These are phyloP conservation scores for Daedaleopsis sinensis DNA, from an alignment of 768 basidiomycete species.

Conservation along the genomic window DNA sequence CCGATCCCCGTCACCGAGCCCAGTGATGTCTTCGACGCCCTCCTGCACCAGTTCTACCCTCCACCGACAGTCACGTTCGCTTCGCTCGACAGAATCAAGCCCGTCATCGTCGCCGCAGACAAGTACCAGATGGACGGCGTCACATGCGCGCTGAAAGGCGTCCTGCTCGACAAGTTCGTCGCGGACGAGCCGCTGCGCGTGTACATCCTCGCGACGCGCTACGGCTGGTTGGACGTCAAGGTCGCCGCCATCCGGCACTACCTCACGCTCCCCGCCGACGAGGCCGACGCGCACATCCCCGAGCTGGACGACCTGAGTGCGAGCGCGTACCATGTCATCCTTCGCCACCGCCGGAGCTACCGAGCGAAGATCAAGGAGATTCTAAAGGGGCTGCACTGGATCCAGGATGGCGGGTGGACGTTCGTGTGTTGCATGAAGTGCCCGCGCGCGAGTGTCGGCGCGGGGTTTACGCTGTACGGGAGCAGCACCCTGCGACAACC, in stretches of 20 bases:
- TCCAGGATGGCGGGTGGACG: not conserved
- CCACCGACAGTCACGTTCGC: constrained; percentile 44
- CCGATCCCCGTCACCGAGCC: constrained; percentile 15
- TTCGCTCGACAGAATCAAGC: constrained; percentile 54
- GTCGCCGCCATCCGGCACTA: not conserved
- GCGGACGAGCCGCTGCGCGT: constrained; percentile 5
- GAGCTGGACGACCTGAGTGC: constrained; percentile 3
- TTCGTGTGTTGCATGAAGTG: not conserved
- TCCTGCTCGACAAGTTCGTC: not conserved
- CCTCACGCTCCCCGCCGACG: not conserved
- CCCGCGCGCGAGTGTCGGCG: not conserved
- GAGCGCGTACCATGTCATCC: not conserved
- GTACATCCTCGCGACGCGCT: not conserved
- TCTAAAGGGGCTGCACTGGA: not conserved
- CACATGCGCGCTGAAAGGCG: not conserved
- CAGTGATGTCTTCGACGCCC: not conserved
- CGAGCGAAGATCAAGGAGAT: not conserved
- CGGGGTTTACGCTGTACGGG: not conserved
- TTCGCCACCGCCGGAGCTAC: not conserved
- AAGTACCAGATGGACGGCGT: constrained; percentile 13
- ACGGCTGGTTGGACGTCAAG: not conserved
- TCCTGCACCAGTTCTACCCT: not conserved
- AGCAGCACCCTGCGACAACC: not conserved
- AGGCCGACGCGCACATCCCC: not conserved
- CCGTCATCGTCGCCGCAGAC: constrained; percentile 8